Conservation (phyloP, 192 early-diverging fungal genomes). For the Coemansia sp. region DNA sequence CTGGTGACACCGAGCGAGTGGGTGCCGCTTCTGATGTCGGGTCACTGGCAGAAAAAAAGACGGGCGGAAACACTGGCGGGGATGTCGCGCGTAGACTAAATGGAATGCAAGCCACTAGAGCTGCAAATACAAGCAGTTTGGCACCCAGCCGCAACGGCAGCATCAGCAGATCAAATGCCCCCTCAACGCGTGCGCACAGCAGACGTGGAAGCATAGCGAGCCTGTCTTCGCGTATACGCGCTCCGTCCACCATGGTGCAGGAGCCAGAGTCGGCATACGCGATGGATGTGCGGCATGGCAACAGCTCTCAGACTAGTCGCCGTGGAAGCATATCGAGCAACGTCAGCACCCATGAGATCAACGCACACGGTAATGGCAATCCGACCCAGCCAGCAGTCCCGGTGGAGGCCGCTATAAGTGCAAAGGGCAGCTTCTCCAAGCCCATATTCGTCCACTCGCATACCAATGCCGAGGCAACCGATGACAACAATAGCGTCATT, state of each 20-base stretch:
- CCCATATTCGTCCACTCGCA: constrained; percentile 7
- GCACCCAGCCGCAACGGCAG: constrained; percentile 30
- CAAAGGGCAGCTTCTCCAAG: constrained; percentile 41
- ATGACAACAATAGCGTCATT: constrained; percentile 41
- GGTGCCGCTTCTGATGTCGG: not conserved
- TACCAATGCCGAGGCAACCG: not conserved
- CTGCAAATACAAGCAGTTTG: constrained; percentile 15
- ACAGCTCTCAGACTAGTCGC: constrained; percentile 23
- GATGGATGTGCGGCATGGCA: not conserved
- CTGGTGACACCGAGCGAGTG: constrained; percentile 10
- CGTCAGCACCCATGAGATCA: constrained; percentile 31
- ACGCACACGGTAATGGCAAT: constrained; percentile 14
- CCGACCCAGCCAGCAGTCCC: constrained; percentile 35
- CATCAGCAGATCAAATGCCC: constrained; percentile 17
- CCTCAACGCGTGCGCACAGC: constrained; percentile 37
- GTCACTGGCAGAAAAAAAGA: not conserved
- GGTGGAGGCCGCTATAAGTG: constrained; percentile 31
- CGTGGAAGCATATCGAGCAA: constrained; percentile 42
- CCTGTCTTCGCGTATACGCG: not conserved
- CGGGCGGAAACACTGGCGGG: not conserved
- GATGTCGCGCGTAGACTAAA: not conserved
- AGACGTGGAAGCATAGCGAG: constrained; percentile 40
- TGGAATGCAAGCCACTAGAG: not conserved
- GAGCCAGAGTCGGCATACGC: not conserved
- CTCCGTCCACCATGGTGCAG: constrained; percentile 8